These are phyloP conservation scores for Purshia tridentata DNA, from an alignment of 306 rosid species.

Conservation along the genomic window DNA sequence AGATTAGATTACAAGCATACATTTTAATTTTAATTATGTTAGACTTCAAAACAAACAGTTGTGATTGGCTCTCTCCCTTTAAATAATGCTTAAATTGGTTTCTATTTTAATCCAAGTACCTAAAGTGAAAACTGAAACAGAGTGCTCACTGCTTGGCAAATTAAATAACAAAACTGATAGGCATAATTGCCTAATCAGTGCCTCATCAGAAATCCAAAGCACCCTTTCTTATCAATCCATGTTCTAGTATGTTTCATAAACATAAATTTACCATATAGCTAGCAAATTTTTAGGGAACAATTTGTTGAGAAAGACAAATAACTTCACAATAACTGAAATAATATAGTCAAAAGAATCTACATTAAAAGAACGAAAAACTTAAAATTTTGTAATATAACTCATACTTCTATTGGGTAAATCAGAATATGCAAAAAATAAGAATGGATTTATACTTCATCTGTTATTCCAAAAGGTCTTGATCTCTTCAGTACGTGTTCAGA, in stretches of 20 bases:
- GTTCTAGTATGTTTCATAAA: neutral
- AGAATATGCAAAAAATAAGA: slow-evolving; percentile 18
- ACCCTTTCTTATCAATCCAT: neutral
- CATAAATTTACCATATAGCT: neutral
- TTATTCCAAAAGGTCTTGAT: slow-evolving; percentile 83
- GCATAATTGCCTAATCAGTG: neutral
- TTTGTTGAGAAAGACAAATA: neutral
- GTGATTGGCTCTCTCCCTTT: neutral
- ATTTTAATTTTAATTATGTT: neutral
- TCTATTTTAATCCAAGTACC: neutral
- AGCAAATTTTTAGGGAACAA: neutral
- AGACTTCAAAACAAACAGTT: neutral
- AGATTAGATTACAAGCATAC: neutral
- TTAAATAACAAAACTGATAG: neutral
- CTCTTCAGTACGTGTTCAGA: slow-evolving; percentile 93
- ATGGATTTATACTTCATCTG: slow-evolving; percentile 72
- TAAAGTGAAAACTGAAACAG: neutral
- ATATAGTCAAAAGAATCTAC: neutral
- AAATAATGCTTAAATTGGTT: neutral
- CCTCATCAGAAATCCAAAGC: neutral
- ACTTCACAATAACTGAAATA: neutral
- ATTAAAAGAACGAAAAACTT: neutral
- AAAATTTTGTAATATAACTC: slow-evolving; percentile 18
- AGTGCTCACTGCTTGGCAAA: neutral
- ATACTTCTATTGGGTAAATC: slow-evolving; percentile 22